Evolutionary conservation across 495 filamentous ascomycete genomes (phyloP).

Genomic region (Penicillium odoratum): DNA sequence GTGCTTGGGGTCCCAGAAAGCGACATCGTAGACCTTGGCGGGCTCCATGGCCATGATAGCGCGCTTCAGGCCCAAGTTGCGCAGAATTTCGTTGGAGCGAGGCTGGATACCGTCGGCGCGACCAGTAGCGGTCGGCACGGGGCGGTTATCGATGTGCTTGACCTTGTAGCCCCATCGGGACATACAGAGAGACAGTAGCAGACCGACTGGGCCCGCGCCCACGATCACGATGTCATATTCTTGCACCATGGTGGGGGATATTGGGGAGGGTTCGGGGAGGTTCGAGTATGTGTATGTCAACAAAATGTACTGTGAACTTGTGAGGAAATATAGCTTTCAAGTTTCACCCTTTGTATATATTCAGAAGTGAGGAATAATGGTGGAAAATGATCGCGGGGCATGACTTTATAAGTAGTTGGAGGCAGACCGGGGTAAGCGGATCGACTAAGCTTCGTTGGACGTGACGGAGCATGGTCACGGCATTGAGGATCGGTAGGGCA

Average conservation of each 20-base stretch:
- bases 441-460: slow-evolving; percentile 16
- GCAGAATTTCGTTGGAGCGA: slow-evolving; percentile 67
- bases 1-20: slow-evolving; percentile 61
- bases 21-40: slow-evolving; percentile 66
- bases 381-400: slow-evolving; percentile 22
- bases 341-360: slow-evolving; percentile 12
- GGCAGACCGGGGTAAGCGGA: slow-evolving; percentile 27
- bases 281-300: not conserved
- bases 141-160: slow-evolving; percentile 66
- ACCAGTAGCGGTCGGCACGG: slow-evolving; percentile 62
- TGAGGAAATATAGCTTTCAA: not conserved
- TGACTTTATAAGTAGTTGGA: slow-evolving; percentile 36
- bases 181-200: slow-evolving; percentile 81
- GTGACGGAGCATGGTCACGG: slow-evolving; percentile 39
- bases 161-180: slow-evolving; percentile 68
- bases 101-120: slow-evolving; percentile 76
- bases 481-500: slow-evolving; percentile 37
- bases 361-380: not conserved
- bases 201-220: slow-evolving; percentile 85
- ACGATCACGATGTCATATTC: slow-evolving; percentile 79
- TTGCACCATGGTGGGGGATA: slow-evolving; percentile 36
- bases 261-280: not conserved
- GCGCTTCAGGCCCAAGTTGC: slow-evolving; percentile 65
- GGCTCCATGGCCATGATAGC: slow-evolving; percentile 63
- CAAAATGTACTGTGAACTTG: not conserved